A percentile compares a stretch with the other conserved stretches of the same genome.
Evolutionary conservation across 2,329 filamentous ascomycete genomes (phyloP).

Genomic region (Talaromyces funiculosus): DNA sequence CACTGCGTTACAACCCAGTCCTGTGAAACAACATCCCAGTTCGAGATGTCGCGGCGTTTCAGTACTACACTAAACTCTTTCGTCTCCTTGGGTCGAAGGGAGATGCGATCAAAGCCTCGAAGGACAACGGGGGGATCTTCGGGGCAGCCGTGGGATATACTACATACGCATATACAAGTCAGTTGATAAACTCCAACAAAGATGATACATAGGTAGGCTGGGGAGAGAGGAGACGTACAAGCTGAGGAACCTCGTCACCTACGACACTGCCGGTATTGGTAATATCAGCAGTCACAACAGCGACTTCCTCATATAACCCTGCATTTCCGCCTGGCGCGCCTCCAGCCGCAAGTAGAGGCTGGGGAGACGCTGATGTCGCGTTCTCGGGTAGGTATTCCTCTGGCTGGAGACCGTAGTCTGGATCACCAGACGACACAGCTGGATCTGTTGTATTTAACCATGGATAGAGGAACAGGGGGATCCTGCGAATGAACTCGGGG

Average conservation of each 20-base stretch:
- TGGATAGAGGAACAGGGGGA: slow-evolving; percentile 57
- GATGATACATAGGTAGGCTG: too few relatives aligned
- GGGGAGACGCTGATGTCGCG: slow-evolving; percentile 48
- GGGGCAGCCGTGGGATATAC: slow-evolving; percentile 72
- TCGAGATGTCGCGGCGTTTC: slow-evolving; percentile 74
- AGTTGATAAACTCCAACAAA: slow-evolving; percentile 18
- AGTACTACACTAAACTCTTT: slow-evolving; percentile 62
- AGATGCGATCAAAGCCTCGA: slow-evolving; percentile 74
- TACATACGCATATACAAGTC: slow-evolving; percentile 8
- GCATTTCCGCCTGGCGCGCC: slow-evolving; percentile 57
- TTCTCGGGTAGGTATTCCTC: slow-evolving; percentile 47
- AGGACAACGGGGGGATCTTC: slow-evolving; percentile 62
- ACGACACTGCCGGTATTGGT: slow-evolving; percentile 46
- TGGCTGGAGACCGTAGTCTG: slow-evolving; percentile 48
- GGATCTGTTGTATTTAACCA: slow-evolving; percentile 58
- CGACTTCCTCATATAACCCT: slow-evolving; percentile 47
- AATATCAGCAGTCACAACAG: slow-evolving; percentile 45
- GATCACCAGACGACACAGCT: slow-evolving; percentile 47
- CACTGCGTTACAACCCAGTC: slow-evolving; percentile 67
- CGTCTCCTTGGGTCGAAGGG: slow-evolving; percentile 61
- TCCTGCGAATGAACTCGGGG: slow-evolving; percentile 47
- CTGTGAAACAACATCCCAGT: slow-evolving; percentile 73
- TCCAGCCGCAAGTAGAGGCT: slow-evolving; percentile 52
- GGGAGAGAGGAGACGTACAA: slow-evolving; percentile 29
- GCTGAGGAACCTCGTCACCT: slow-evolving; percentile 51